Conservation (phyloP, 2,329 filamentous ascomycete species). For the Neopestalotiopsis sp. region DNA sequence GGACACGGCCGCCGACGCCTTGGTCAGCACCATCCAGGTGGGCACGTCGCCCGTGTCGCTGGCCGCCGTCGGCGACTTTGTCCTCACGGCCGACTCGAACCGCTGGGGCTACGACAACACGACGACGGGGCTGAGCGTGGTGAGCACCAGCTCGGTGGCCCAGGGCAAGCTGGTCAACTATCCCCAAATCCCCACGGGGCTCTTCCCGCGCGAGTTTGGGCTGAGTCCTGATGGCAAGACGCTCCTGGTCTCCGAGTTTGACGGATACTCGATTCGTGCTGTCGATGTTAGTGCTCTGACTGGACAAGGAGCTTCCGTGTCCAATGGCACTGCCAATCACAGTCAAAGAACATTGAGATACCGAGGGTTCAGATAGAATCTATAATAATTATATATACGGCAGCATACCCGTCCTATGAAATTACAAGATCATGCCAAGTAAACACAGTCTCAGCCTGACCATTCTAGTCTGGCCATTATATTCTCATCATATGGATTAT, state of each 20-base stretch:
- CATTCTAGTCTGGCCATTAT: neutral
- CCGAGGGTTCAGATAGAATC: neutral
- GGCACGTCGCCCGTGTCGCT: conserved; percentile 12
- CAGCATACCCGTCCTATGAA: no score
- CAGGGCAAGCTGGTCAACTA: neutral
- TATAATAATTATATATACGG: no score
- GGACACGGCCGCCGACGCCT: neutral
- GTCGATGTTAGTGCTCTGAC: conserved; percentile 10
- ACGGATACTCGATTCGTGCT: conserved; percentile 3
- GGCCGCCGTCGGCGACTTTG: conserved; percentile 2
- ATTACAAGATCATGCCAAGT: neutral
- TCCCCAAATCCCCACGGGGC: conserved; percentile 8
- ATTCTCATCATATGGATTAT: neutral
- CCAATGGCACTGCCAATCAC: no score
- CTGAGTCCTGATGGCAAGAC: conserved; percentile 14
- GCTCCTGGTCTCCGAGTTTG: conserved; percentile 9
- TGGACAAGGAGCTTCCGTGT: neutral
- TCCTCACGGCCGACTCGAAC: conserved; percentile 14
- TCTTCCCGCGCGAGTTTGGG: conserved; percentile 6
- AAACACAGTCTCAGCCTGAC: neutral
- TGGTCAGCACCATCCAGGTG: conserved; percentile 1
- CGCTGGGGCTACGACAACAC: conserved; percentile 8
- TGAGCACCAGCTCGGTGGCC: neutral
- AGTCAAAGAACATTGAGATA: neutral
- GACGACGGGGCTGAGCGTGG: neutral